Conservation (phyloP, 371 early-diverging fungal species). For the Mortierella sp. region DNA sequence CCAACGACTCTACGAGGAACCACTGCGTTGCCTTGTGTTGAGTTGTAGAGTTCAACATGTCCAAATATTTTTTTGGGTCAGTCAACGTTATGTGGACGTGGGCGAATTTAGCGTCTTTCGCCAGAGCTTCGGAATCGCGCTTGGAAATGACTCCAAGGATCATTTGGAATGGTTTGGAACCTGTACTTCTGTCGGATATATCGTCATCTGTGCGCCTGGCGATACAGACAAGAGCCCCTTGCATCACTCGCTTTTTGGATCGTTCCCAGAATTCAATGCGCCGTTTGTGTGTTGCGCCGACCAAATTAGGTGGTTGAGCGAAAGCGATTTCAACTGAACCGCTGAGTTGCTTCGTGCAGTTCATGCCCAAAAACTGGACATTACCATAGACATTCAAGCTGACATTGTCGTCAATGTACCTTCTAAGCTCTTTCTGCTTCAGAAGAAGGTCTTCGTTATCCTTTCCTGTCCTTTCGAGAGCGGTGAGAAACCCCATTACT, state of each 20-base stretch:
- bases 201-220: slow-evolving; percentile 26
- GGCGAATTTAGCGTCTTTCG: slow-evolving; percentile 19
- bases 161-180: slow-evolving; percentile 19
- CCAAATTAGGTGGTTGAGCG: slow-evolving; percentile 28
- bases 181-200: not conserved
- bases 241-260: slow-evolving; percentile 50
- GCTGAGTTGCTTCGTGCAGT: slow-evolving; percentile 16
- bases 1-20: slow-evolving; percentile 60
- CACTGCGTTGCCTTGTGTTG: slow-evolving; percentile 6
- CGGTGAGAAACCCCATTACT: slow-evolving; percentile 24
- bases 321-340: slow-evolving; percentile 46
- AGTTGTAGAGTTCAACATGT: slow-evolving; percentile 12
- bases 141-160: slow-evolving; percentile 57
- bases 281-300: not conserved
- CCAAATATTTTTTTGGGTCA: slow-evolving; percentile 31
- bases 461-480: slow-evolving; percentile 15
- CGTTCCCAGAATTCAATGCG: slow-evolving; percentile 55
- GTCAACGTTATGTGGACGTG: slow-evolving; percentile 48
- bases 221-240: slow-evolving; percentile 60
- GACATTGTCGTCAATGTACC: slow-evolving; percentile 29
- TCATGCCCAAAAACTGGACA: slow-evolving; percentile 44
- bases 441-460: slow-evolving; percentile 20
- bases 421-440: slow-evolving; percentile 36
- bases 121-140: slow-evolving; percentile 43
- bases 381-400: slow-evolving; percentile 53